Conservation (phyloP, 345 rosid genomes). For the Sisymbrium irio region DNA sequence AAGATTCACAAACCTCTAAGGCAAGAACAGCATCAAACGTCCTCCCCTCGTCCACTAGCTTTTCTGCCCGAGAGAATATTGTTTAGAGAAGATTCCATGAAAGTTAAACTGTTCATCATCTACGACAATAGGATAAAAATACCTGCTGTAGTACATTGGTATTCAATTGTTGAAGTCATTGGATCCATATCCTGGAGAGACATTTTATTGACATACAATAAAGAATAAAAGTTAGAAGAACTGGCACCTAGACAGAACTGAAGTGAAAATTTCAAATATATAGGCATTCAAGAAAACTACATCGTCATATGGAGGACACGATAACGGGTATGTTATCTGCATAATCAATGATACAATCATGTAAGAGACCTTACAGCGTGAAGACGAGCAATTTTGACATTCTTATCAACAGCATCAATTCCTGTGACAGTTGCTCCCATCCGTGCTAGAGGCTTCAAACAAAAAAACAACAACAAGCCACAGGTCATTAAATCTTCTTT, state of each 20-base stretch:
- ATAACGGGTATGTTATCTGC: not conserved
- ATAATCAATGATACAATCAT: not conserved
- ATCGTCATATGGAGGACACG: not conserved
- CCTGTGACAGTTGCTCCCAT: conserved; percentile 97
- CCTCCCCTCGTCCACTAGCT: conserved; percentile 74
- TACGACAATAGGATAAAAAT: conserved; percentile 13
- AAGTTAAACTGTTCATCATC: conserved; percentile 6
- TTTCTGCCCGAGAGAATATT: conserved; percentile 47
- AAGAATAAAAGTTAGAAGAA: not conserved
- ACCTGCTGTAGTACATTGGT: conserved; percentile 90
- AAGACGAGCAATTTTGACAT: conserved; percentile 80
- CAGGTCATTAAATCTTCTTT: not conserved
- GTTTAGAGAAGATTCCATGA: conserved; percentile 1
- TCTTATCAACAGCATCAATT: conserved; percentile 90
- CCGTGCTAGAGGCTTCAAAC: conserved; percentile 86
- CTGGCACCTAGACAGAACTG: not conserved
- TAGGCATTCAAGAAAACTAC: not conserved
- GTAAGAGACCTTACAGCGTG: conserved; percentile 72
- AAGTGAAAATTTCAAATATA: not conserved
- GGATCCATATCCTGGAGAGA: conserved; percentile 68
- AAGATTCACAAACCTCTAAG: conserved; percentile 49
- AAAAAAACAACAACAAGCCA: conserved; percentile 26
- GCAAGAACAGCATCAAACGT: conserved; percentile 83
- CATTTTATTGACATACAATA: conserved; percentile 17
- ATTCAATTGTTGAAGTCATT: conserved; percentile 70